Evolutionary conservation across 345 rosid genomes (phyloP).

Genomic region (Capsella bursapastoris): DNA sequence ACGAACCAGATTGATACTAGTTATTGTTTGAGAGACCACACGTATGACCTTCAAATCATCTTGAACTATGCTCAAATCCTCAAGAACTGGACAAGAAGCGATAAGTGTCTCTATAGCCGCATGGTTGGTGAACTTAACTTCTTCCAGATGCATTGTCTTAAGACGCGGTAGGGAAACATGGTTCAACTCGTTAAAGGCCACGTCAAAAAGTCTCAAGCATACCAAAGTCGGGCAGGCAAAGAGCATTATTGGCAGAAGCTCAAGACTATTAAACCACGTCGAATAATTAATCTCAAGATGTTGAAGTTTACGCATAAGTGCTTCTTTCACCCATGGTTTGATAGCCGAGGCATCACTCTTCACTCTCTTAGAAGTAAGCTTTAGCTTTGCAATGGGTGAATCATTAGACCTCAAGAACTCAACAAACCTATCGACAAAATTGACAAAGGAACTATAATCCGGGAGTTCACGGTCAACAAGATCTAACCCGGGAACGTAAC

Average conservation of each 20-base stretch:
- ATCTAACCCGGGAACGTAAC: neutral
- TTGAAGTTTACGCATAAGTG: neutral
- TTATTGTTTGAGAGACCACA: slow-evolving; percentile 14
- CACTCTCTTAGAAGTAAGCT: neutral
- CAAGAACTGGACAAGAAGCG: slow-evolving; percentile 10
- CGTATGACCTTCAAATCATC: neutral
- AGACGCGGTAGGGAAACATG: neutral
- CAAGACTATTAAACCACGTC: neutral
- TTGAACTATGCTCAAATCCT: slow-evolving; percentile 13
- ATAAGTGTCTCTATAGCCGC: neutral
- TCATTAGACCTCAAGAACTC: neutral
- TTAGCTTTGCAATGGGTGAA: slow-evolving; percentile 7
- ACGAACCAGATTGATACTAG: neutral
- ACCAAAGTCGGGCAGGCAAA: slow-evolving; percentile 6
- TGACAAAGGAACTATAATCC: neutral
- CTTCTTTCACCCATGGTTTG: slow-evolving; percentile 7
- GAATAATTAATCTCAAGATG: neutral
- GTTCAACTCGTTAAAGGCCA: neutral
- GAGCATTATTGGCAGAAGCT: neutral
- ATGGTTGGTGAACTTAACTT: neutral
- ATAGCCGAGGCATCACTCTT: neutral
- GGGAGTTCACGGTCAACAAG: neutral
- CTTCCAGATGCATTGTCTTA: slow-evolving; percentile 9
- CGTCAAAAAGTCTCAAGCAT: neutral
- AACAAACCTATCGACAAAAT: neutral